Evolutionary conservation across 495 filamentous ascomycete genomes (phyloP).

Genomic region (Amniculicola lignicola): DNA sequence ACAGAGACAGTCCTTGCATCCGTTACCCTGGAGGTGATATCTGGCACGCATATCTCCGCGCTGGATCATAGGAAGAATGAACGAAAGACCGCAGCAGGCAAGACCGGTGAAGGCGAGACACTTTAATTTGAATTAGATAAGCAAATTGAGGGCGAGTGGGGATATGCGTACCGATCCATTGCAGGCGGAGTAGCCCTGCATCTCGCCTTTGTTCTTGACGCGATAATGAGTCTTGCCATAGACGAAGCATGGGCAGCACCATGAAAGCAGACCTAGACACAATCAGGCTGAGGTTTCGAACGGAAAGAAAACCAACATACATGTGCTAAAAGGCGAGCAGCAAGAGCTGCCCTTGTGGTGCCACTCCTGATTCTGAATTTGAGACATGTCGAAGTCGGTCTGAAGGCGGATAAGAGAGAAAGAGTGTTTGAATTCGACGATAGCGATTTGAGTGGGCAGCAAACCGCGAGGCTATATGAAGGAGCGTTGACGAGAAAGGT

Average conservation of each 20-base stretch:
- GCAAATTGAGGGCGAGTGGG: background rate
- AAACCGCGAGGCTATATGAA: too few relatives aligned
- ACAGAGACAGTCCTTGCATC: conserved; percentile 50
- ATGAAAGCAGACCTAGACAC: conserved; percentile 42
- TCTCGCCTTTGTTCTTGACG: conserved; percentile 43
- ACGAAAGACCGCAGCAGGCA: conserved; percentile 39
- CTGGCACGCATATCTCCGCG: conserved; percentile 52
- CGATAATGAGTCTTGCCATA: conserved; percentile 53
- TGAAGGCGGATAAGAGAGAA: background rate
- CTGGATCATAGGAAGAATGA: conserved; percentile 52
- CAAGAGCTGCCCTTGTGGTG: conserved; percentile 24
- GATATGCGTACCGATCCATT: conserved; percentile 47
- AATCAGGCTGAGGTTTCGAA: background rate
- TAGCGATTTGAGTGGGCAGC: too few relatives aligned
- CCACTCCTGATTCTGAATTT: conserved; percentile 27
- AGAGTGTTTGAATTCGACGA: too few relatives aligned
- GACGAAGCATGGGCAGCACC: conserved; percentile 54
- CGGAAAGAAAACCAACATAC: conserved; percentile 11
- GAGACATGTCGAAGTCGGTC: conserved; percentile 8
- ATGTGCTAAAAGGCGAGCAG: conserved; percentile 31
- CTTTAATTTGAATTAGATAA: conserved; percentile 9
- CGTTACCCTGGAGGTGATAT: conserved; percentile 55
- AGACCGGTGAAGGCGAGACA: conserved; percentile 32
- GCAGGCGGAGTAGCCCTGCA: conserved; percentile 47
- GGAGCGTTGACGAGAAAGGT: too few relatives aligned